These are phyloP conservation scores for Kappamyces sp. DNA, from an alignment of 192 early-diverging fungal genomes.

Conservation along the genomic window DNA sequence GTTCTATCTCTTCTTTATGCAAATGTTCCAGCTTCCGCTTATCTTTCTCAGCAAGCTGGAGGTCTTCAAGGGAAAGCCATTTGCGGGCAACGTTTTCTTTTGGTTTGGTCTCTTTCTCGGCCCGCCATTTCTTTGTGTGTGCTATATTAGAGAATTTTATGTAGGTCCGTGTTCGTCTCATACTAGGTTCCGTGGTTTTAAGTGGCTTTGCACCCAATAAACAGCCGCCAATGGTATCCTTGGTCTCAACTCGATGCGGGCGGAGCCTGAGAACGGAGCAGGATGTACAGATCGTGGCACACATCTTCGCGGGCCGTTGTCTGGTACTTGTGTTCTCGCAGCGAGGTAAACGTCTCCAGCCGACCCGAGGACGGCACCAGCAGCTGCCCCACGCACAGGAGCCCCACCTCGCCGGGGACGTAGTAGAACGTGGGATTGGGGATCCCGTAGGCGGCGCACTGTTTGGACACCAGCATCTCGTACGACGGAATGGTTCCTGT, in stretches of 20 bases:
- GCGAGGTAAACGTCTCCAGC: background rate
- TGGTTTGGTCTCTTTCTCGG: conserved; percentile 86
- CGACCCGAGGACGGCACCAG: background rate
- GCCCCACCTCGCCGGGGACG: background rate
- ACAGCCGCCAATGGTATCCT: too few relatives aligned
- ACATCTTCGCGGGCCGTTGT: conserved; percentile 13
- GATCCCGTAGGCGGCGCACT: background rate
- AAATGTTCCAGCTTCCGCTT: conserved; percentile 88
- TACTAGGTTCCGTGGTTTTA: too few relatives aligned
- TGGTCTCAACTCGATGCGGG: too few relatives aligned
- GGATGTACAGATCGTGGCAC: conserved; percentile 5
- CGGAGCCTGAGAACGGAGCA: too few relatives aligned
- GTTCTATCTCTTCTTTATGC: conserved; percentile 73
- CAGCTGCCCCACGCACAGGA: background rate
- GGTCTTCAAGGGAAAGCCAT: conserved; percentile 51
- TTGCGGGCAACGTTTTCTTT: conserved; percentile 77
- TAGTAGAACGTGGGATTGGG: conserved; percentile 6
- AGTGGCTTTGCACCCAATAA: too few relatives aligned
- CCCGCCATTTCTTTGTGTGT: conserved; percentile 15
- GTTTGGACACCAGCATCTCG: background rate
- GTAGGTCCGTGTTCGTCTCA: too few relatives aligned
- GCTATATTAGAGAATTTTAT: too few relatives aligned
- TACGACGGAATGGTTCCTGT: background rate
- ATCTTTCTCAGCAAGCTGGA: conserved; percentile 62
- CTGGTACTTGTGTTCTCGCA: conserved; percentile 4